Evolutionary conservation across 495 filamentous ascomycete genomes (phyloP).

Genomic region (Tuber microsphaerosporum): DNA sequence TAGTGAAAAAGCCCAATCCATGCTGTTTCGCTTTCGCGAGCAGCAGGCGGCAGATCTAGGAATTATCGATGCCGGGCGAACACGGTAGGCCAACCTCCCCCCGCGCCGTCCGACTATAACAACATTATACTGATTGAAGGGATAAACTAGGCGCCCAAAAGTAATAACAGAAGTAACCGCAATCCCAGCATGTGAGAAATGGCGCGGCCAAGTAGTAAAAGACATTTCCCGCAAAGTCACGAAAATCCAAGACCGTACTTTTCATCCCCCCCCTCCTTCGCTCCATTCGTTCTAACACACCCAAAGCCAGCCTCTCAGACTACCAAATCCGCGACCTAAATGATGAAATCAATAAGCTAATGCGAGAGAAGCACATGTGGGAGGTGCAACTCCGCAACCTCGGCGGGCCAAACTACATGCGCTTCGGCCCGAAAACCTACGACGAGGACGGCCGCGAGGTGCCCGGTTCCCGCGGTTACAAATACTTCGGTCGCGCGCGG

Average conservation of each 20-base stretch:
- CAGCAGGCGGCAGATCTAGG: conserved; percentile 92
- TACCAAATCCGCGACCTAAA: conserved; percentile 97
- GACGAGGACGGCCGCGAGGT: conserved; percentile 91
- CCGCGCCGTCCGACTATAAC: neutral
- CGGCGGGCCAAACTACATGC: conserved; percentile 96
- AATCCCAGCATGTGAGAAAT: conserved; percentile 89
- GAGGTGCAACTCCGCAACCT: conserved; percentile 90
- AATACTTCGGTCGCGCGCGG: conserved; percentile 81
- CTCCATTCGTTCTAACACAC: neutral
- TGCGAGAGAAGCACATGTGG: conserved; percentile 98
- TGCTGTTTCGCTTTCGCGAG: conserved; percentile 99
- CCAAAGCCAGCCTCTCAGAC: conserved; percentile 62
- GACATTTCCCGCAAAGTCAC: conserved; percentile 94
- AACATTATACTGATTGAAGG: conserved; percentile 4
- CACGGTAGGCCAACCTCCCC: conserved; percentile 45
- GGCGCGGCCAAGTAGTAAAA: conserved; percentile 95
- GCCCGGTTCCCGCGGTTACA: conserved; percentile 55
- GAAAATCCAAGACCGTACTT: conserved; percentile 71
- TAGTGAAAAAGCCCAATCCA: conserved; percentile 96
- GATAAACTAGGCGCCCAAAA: conserved; percentile 57
- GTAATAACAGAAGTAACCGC: conserved; percentile 70
- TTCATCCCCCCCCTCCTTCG: neutral
- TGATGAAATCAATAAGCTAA: conserved; percentile 98
- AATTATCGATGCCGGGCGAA: conserved; percentile 87
- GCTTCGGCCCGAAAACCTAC: conserved; percentile 72